Evolutionary conservation across 2,329 filamentous ascomycete species (phyloP), one percentile per base, ranked within the genome.

Genomic region (Alternaria gansuensis): DNA sequence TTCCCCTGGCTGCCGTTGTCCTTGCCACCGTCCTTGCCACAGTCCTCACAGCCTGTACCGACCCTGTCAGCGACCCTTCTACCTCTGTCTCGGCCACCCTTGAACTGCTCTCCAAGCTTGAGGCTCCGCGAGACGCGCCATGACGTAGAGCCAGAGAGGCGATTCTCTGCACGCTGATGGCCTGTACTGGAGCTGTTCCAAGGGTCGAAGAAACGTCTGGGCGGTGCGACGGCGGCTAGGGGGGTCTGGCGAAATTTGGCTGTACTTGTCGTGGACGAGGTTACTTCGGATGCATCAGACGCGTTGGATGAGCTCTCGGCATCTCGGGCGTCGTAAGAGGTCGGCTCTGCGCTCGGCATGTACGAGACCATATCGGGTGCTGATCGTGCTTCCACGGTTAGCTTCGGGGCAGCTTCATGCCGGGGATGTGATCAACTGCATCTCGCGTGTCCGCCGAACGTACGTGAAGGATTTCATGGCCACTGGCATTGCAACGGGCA

Each of bases 161-260:
- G 79, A 59, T 87, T 88, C 59, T 94, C 90, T 40, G 90, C 87
- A 39, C 87, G 84, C 77, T 96, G 93, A 75, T 97, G 92, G 44
- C 91, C 91, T 0, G 89, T 88, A 5, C 89, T 87, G 11, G 87
- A 86, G 13, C 88, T 88, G 78, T 92, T 92, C 87, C 88, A 91
- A 5, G 87, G 82, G 75, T 90, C 88, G 69, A 89, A 90, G 59
- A 74, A 63, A 46, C 70, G 74, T 5, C 63, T 54, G 8, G 73
- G 51, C 10, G 67, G 60, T 48, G 59, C 58, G 54, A 48, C 26
- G 57, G 33, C 34, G 11, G 53, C 24, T 21, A 36, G 24, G 9
- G n/a, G 21, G n/a, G 36, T 21, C 21, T 14, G 37, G 36, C 44
- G 45, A 36, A 50, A 23, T 24, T 50, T 43, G 37, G 29, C 36